phyloP scores from a whole-genome alignment of 176 grass and related monocot species.

The Olyra latifolia region DNA sequence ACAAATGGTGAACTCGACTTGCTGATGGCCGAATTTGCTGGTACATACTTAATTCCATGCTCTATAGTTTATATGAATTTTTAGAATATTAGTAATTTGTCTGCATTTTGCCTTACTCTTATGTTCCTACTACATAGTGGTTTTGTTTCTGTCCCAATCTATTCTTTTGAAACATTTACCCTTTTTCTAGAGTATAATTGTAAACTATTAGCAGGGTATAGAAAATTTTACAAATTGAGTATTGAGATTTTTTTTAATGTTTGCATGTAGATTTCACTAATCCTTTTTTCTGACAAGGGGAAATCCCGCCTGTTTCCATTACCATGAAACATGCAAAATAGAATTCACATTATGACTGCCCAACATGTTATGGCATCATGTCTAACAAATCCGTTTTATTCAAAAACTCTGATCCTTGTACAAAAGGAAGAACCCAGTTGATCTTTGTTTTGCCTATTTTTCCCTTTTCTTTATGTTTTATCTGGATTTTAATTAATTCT shows the following conservation, averaged over 20 bases:
- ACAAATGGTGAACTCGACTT: slow-evolving; percentile 91
- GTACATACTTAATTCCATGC: slow-evolving; percentile 46
- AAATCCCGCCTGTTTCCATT: neutral
- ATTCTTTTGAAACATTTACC: neutral
- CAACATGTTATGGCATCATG: neutral
- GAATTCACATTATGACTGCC: neutral
- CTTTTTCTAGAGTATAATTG: neutral
- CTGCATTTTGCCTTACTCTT: slow-evolving; percentile 25
- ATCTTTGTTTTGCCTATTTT: neutral
- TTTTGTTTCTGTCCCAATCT: slow-evolving; percentile 10
- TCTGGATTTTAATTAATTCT: neutral
- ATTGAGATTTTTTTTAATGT: neutral
- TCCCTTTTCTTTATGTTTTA: neutral
- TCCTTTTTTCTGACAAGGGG: neutral
- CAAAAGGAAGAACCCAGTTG: neutral
- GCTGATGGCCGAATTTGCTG: slow-evolving; percentile 86
- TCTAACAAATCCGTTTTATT: neutral
- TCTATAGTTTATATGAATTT: slow-evolving; percentile 17
- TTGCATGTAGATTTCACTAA: neutral
- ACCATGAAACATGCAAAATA: neutral
- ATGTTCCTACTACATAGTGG: slow-evolving; percentile 7
- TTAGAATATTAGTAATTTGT: slow-evolving; percentile 19
- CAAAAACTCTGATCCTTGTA: neutral
- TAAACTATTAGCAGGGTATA: neutral
- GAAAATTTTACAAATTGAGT: neutral